Conservation (phyloP, 495 filamentous ascomycete genomes). For the Glarea lozoyensis region DNA sequence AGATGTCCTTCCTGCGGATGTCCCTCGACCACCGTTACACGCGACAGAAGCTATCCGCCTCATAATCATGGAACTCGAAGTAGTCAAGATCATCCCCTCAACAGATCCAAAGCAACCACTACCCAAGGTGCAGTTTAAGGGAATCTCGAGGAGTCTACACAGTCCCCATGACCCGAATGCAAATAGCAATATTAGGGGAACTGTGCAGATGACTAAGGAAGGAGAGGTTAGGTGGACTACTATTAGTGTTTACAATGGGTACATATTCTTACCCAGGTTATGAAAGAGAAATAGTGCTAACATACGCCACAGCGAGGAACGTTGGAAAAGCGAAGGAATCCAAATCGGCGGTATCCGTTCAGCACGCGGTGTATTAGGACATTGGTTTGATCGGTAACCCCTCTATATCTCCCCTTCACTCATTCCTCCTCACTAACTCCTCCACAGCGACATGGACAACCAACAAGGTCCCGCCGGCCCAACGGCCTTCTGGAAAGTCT, state of each 20-base stretch:
- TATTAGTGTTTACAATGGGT: constrained; percentile 48
- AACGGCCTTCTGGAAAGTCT: constrained; percentile 60
- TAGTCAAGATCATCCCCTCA: constrained; percentile 40
- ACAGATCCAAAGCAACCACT: constrained; percentile 40
- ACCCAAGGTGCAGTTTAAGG: constrained; percentile 51
- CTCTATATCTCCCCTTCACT: background rate
- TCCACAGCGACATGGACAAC: constrained; percentile 40
- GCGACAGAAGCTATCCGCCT: constrained; percentile 51
- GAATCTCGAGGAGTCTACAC: constrained; percentile 44
- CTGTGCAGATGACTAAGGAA: constrained; percentile 46
- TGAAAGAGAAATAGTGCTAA: constrained; percentile 9
- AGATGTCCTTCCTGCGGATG: constrained; percentile 21
- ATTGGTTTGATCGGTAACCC: constrained; percentile 56
- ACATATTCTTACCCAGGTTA: background rate
- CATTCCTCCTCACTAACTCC: background rate
- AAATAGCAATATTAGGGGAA: constrained; percentile 43
- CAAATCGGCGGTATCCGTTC: constrained; percentile 52
- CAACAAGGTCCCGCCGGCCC: constrained; percentile 56
- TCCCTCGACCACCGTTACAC: constrained; percentile 39
- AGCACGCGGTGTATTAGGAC: constrained; percentile 50
- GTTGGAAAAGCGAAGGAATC: constrained; percentile 58
- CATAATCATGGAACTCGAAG: constrained; percentile 51
- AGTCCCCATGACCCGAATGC: constrained; percentile 51
- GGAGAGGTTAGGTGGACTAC: constrained; percentile 62
- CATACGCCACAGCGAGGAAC: constrained; percentile 32